phyloP scores from a whole-genome alignment of 129 eudicot species.

The Saussurea involucrata region DNA sequence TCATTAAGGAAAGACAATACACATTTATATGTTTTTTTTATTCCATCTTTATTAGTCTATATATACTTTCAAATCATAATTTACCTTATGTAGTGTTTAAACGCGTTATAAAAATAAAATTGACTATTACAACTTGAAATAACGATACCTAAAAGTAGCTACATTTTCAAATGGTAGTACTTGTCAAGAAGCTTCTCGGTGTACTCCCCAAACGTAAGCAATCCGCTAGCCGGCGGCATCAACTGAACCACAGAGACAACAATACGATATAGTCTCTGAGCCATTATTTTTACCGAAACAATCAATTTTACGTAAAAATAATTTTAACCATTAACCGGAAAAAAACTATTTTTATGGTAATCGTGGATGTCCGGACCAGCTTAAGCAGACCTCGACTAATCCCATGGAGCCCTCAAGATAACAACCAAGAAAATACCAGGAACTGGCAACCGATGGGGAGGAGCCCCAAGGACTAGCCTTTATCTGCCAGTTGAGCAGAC shows the following conservation, averaged over 20 bases:
- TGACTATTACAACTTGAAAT: not conserved
- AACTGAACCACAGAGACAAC: conserved; percentile 37
- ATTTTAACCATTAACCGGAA: not conserved
- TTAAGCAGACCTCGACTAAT: not conserved
- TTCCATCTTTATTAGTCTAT: not conserved
- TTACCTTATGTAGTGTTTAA: not conserved
- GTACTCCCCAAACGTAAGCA: conserved; percentile 83
- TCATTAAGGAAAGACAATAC: not conserved
- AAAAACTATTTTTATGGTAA: not conserved
- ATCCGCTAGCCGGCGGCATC: conserved; percentile 42
- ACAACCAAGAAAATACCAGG: not conserved
- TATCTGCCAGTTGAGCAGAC: not conserved
- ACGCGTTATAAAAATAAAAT: not conserved
- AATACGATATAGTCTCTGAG: not conserved
- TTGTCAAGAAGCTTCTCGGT: conserved; percentile 92
- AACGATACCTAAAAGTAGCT: conserved; percentile 4
- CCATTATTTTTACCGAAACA: not conserved
- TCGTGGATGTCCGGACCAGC: not conserved
- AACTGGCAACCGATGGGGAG: too few species aligned
- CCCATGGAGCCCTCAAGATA: not conserved
- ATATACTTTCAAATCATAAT: not conserved
- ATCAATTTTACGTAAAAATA: not conserved
- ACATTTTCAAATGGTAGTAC: conserved; percentile 63
- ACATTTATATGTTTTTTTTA: not conserved
- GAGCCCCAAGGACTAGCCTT: not conserved